Conservation (phyloP, 1,284 basidiomycete species). For the Schizopora paradoxa region DNA sequence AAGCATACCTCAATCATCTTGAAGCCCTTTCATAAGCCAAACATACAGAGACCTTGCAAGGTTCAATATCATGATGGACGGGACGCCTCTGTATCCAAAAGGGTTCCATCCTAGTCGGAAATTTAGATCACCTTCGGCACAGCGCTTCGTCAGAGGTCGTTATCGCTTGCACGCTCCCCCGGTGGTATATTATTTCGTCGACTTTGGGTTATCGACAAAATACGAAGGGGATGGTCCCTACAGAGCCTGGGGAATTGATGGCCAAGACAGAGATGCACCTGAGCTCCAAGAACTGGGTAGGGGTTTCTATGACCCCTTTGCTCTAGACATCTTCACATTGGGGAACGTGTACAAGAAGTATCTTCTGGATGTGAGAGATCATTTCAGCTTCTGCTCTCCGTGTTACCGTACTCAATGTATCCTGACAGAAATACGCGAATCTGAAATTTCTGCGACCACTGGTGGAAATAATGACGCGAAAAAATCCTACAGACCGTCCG, state of each 20-base stretch:
- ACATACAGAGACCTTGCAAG: neutral
- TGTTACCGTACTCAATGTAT: no score
- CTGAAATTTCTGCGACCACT: constrained; percentile 1
- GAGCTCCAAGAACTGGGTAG: no score
- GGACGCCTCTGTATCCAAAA: neutral
- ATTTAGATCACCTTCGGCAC: constrained; percentile 11
- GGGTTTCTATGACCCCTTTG: constrained; percentile 11
- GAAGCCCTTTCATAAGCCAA: neutral
- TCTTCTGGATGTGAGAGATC: neutral
- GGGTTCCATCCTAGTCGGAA: neutral
- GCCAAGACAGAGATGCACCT: constrained; percentile 2
- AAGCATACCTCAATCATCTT: neutral
- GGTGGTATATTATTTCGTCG: constrained; percentile 29
- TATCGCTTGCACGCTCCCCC: constrained; percentile 15
- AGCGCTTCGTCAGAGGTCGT: constrained; percentile 13
- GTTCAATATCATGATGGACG: neutral
- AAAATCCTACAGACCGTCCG: constrained; percentile 1
- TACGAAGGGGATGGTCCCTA: neutral
- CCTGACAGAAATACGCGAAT: constrained; percentile 4
- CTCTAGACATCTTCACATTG: constrained; percentile 7
- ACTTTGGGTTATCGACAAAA: constrained; percentile 34
- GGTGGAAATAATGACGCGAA: neutral
- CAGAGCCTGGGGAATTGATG: neutral
- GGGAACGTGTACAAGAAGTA: constrained; percentile 1
- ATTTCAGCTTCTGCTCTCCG: no score